Percentiles rank a stretch among this genome's conserved stretches.
These are phyloP conservation scores for Serendipita indica DNA, from an alignment of 768 basidiomycete genomes.

Conservation along the genomic window DNA sequence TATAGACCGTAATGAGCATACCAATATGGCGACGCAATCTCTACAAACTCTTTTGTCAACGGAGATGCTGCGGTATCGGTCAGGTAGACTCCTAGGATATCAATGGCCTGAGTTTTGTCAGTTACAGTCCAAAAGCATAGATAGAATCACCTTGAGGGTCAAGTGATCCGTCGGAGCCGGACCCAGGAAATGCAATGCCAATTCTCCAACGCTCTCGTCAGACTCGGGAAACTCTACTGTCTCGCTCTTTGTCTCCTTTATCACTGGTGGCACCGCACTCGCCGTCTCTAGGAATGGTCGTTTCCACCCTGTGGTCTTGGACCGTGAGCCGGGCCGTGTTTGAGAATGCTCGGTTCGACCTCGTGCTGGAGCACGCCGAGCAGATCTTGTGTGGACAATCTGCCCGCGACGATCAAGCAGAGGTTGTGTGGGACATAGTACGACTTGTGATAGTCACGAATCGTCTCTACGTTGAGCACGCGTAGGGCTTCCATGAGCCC, in stretches of 20 bases:
- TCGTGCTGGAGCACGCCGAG: conserved; percentile 67
- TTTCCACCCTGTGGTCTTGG: conserved; percentile 71
- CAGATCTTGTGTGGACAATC: conserved; percentile 61
- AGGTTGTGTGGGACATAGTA: conserved; percentile 94
- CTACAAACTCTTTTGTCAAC: conserved; percentile 42
- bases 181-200: conserved; percentile 63
- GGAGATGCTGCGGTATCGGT: conserved; percentile 73
- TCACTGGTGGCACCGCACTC: conserved; percentile 45
- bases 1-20: conserved; percentile 22
- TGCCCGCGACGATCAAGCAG: conserved; percentile 77
- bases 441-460: conserved; percentile 72
- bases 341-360: conserved; percentile 68
- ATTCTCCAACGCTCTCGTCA: conserved; percentile 87
- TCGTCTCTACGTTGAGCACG: conserved; percentile 67
- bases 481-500: conserved; percentile 88
- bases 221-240: conserved; percentile 89
- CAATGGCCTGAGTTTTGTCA: conserved; percentile 44
- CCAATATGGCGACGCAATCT: conserved; percentile 83
- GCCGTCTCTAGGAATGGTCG: conserved; percentile 85
- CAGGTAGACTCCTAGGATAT: conserved; percentile 74
- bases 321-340: conserved; percentile 58
- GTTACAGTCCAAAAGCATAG: neutral
- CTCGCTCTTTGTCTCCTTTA: conserved; percentile 28
- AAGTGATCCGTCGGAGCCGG: conserved; percentile 58
- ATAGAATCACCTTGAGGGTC: conserved; percentile 42